Conservation (phyloP, 2,329 filamentous ascomycete genomes). For the Penicillium sp. region DNA sequence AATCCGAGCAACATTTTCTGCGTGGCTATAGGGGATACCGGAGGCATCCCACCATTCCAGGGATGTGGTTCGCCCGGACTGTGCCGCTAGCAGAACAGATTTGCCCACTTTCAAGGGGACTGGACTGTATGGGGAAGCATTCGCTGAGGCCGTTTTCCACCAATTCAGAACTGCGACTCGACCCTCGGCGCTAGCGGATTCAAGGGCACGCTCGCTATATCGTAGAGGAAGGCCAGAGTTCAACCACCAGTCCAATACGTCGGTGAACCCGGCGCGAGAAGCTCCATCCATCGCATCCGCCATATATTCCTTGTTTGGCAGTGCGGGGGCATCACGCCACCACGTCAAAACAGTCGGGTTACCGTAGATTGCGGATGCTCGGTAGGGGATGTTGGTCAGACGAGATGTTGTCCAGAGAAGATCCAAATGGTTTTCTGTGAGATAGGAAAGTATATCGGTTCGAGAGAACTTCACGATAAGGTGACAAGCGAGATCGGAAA, state of each 20-base stretch:
- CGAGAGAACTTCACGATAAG: conserved; percentile 91
- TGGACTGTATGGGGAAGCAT: conserved; percentile 57
- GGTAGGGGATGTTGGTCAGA: conserved; percentile 79
- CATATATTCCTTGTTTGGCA: conserved; percentile 85
- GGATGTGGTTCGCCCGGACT: conserved; percentile 76
- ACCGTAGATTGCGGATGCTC: conserved; percentile 85
- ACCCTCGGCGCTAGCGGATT: conserved; percentile 83
- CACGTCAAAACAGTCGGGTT: conserved; percentile 84
- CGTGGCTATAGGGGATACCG: conserved; percentile 76
- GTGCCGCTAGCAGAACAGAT: conserved; percentile 79
- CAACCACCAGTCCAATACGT: conserved; percentile 91
- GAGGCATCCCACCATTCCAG: conserved; percentile 88
- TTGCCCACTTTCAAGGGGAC: conserved; percentile 78
- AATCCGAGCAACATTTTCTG: conserved; percentile 80
- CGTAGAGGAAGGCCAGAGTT: conserved; percentile 76
- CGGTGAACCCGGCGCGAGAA: conserved; percentile 80
- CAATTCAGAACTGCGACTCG: conserved; percentile 87
- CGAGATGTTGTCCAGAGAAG: conserved; percentile 87
- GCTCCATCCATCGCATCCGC: conserved; percentile 85
- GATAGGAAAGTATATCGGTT: conserved; percentile 74
- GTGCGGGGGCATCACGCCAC: conserved; percentile 83
- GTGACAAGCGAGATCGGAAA: conserved; percentile 82
- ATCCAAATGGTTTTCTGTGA: conserved; percentile 69
- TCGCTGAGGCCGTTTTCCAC: conserved; percentile 77
- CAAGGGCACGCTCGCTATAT: conserved; percentile 84